A percentile compares a stretch with the other conserved stretches of the same genome.
Conservation (phyloP, 257 asterid species). For the Solanum piurae region DNA sequence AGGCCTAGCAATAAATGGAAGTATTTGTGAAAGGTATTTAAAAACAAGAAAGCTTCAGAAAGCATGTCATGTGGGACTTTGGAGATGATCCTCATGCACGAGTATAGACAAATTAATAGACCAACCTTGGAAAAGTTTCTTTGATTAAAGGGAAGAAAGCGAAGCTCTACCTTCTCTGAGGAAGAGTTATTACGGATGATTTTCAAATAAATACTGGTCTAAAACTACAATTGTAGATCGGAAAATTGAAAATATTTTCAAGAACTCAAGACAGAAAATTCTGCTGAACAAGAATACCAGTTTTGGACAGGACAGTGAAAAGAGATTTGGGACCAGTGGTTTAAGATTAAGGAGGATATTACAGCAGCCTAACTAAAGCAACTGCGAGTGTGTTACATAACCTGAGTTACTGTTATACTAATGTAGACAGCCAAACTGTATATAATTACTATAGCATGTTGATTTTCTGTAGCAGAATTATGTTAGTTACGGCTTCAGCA, state of each 20-base stretch:
- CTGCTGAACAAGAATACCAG: neutral
- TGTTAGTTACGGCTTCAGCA: neutral
- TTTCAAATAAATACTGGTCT: neutral
- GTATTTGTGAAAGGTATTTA: neutral
- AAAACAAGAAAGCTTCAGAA: neutral
- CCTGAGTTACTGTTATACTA: neutral
- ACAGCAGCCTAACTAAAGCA: neutral
- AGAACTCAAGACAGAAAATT: neutral
- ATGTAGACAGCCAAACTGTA: neutral
- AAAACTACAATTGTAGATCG: neutral
- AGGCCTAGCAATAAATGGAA: neutral
- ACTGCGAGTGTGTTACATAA: neutral
- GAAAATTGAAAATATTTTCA: neutral
- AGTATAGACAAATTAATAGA: neutral
- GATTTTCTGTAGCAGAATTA: neutral
- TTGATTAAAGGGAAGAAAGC: neutral
- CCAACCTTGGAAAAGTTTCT: neutral
- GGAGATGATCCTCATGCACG: neutral
- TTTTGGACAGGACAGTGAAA: neutral
- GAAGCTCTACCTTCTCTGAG: neutral
- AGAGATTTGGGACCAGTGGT: neutral
- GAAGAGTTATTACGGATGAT: neutral
- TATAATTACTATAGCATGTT: neutral
- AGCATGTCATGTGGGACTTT: neutral
- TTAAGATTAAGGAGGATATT: neutral